A percentile compares a stretch with the other conserved stretches of the same genome.
These are phyloP conservation scores for Lablab purpureus DNA, from an alignment of 306 rosid species.

Conservation along the genomic window DNA sequence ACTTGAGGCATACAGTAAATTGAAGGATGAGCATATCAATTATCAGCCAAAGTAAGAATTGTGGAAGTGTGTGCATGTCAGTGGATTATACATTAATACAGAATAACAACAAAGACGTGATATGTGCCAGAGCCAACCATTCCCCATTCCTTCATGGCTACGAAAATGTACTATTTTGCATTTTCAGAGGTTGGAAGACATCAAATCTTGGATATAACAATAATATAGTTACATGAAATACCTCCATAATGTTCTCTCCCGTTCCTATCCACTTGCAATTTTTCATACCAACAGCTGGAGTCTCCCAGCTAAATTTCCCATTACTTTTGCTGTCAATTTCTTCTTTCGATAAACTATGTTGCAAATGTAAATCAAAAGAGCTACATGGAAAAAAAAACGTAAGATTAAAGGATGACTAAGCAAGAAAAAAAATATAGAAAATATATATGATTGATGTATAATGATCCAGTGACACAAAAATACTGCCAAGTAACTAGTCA, in stretches of 20 bases:
- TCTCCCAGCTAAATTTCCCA: constrained; percentile 74
- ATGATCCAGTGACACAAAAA: constrained; percentile 12
- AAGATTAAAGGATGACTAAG: constrained; percentile 28
- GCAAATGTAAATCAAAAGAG: constrained; percentile 70
- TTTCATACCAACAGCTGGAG: constrained; percentile 75
- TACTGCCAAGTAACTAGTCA: constrained; percentile 1
- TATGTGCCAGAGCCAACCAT: constrained; percentile 4
- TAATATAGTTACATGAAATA: too few species aligned
- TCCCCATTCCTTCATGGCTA: constrained; percentile 30
- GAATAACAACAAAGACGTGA: constrained; percentile 33
- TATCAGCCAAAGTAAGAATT: constrained; percentile 31
- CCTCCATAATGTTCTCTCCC: constrained; percentile 75
- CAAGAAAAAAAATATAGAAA: background rate
- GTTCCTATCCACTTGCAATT: constrained; percentile 90
- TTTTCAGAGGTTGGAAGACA: constrained; percentile 37
- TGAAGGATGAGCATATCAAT: constrained; percentile 6
- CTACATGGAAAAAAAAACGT: constrained; percentile 53
- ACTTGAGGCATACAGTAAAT: constrained; percentile 19
- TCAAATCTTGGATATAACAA: constrained; percentile 17
- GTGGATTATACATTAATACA: background rate
- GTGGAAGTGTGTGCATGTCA: background rate
- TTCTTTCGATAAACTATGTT: constrained; percentile 66
- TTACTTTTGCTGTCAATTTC: constrained; percentile 66
- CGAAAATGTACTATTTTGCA: constrained; percentile 9
- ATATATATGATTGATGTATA: constrained; percentile 8